Percentiles rank a stretch among this genome's conserved stretches.
Conservation (phyloP, 805 yeast species). For the Kuraishia piskuri region DNA sequence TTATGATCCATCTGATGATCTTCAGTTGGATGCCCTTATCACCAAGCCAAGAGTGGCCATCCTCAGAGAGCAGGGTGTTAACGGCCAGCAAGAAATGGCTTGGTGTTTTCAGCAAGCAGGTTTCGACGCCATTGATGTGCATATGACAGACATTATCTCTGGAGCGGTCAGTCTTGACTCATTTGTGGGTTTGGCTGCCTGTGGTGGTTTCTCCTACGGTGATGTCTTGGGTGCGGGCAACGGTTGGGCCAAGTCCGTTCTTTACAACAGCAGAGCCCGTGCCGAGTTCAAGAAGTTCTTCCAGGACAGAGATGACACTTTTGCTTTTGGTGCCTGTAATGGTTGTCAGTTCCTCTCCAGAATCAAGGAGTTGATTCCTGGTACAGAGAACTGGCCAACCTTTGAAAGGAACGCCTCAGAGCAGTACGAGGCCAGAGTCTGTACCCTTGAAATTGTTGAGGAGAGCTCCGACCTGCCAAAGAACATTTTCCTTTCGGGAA, state of each 20-base stretch:
- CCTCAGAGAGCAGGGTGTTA: slow-evolving; percentile 96
- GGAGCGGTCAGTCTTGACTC: slow-evolving; percentile 67
- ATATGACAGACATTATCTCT: slow-evolving; percentile 84
- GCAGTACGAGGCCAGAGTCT: slow-evolving; percentile 93
- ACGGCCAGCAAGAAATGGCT: slow-evolving; percentile 98
- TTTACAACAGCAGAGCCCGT: slow-evolving; percentile 73
- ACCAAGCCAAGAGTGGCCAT: slow-evolving; percentile 86
- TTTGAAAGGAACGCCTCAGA: slow-evolving; percentile 88
- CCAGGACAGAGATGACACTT: slow-evolving; percentile 81
- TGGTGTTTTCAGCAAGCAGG: slow-evolving; percentile 95
- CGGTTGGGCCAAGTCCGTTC: slow-evolving; percentile 97
- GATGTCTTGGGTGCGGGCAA: slow-evolving; percentile 98
- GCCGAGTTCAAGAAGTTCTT: slow-evolving; percentile 73
- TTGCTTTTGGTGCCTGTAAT: slow-evolving; percentile 97
- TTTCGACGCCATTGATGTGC: slow-evolving; percentile 88
- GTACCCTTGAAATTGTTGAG: slow-evolving; percentile 70
- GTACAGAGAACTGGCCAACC: slow-evolving; percentile 91
- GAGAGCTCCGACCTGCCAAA: slow-evolving; percentile 12
- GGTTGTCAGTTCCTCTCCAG: slow-evolving; percentile 95
- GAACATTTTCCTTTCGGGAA: slow-evolving; percentile 72
- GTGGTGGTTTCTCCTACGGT: slow-evolving; percentile 99
- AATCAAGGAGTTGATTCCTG: slow-evolving; percentile 82
- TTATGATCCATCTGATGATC: slow-evolving; percentile 47
- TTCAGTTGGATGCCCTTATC: slow-evolving; percentile 26
- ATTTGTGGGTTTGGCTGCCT: slow-evolving; percentile 92